Base-by-base conservation (phyloP, 2,329 filamentous ascomycete species). In the Bipolaris victoriae region DNA sequence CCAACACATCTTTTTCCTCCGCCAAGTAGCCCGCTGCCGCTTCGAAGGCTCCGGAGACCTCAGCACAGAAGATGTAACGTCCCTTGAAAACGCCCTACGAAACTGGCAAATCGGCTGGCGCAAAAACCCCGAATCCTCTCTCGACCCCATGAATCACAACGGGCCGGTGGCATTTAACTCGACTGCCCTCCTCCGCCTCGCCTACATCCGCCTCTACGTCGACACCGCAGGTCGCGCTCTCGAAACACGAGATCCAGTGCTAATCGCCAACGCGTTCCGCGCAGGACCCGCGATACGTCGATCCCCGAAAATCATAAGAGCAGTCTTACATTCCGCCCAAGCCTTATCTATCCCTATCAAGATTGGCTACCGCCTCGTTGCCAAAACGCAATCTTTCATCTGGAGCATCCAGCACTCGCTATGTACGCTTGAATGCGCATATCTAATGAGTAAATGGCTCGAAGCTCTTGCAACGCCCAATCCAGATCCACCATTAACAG, bases 1-100 rank as follows among this genome's bases (percentile, higher is more conserved):
- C 10, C 89, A 91, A 65, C 88, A 90, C 60, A 87, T 91, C 15
- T 91, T 88, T 70, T 79, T 90, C 36, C 73, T 90, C 20, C 88
- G 89, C 64, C 85, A 89, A 57, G 65, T 75, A 29, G 63, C 69
- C 7, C 64, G 71, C 56, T 76, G 72, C 54, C 68, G 70, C 3
- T 72, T 70, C 48, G 64, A 77, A 61, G 62, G 70, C 18, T 52
- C 68, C 3, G 67, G 69, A 29, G 72, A 75, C 24, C 59, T 77
- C 7, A 69, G 70, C 39, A 49, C 64, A 6, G 74, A 77, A 45
- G 80, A 84, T 63, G 71, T 80, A 35, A 62, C 74, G 52, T 68
- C 69, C n/a, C 62, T 78, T 6, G 76, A 80, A 49, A 78, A 80
- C 45, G 81, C 82, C 13, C 60, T 79, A 11, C 62, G 75, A 29